Conservation (phyloP, 2,329 filamentous ascomycete genomes). For the Apiospora marii region DNA sequence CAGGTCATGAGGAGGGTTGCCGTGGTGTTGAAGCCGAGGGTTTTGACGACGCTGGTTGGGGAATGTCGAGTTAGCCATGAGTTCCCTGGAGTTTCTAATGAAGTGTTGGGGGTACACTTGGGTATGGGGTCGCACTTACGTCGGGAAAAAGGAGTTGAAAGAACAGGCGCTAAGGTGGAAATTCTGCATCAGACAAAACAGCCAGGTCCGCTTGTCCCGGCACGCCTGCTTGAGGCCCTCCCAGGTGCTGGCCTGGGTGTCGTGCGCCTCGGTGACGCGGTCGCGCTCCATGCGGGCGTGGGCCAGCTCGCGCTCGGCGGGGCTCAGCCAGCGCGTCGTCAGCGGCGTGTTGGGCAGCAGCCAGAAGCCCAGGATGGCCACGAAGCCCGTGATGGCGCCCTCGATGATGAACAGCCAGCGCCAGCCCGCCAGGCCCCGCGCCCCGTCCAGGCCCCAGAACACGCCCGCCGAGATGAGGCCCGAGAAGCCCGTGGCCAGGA, state of each 20-base stretch:
- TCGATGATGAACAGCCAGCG: slow-evolving; percentile 63
- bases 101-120: no score
- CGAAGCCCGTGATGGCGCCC: slow-evolving; percentile 66
- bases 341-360: slow-evolving; percentile 50
- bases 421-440: slow-evolving; percentile 55
- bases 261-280: slow-evolving; percentile 53
- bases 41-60: slow-evolving; percentile 22
- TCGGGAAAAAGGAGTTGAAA: slow-evolving; percentile 56
- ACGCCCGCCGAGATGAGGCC: slow-evolving; percentile 68
- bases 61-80: background rate
- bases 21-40: slow-evolving; percentile 22
- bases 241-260: slow-evolving; percentile 48
- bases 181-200: slow-evolving; percentile 64
- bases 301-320: slow-evolving; percentile 56
- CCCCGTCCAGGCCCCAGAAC: slow-evolving; percentile 60
- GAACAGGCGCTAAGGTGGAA: slow-evolving; percentile 59
- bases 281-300: slow-evolving; percentile 58
- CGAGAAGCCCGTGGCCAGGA: slow-evolving; percentile 57
- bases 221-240: slow-evolving; percentile 58
- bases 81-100: no score
- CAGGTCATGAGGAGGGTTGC: slow-evolving; percentile 23
- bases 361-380: slow-evolving; percentile 70
- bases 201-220: slow-evolving; percentile 58
- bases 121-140: slow-evolving; percentile 35
- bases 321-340: slow-evolving; percentile 53